Evolutionary conservation across 2,329 filamentous ascomycete species (phyloP), one percentile per base, ranked within the genome.

Genomic region (Didymellaceae sp.): DNA sequence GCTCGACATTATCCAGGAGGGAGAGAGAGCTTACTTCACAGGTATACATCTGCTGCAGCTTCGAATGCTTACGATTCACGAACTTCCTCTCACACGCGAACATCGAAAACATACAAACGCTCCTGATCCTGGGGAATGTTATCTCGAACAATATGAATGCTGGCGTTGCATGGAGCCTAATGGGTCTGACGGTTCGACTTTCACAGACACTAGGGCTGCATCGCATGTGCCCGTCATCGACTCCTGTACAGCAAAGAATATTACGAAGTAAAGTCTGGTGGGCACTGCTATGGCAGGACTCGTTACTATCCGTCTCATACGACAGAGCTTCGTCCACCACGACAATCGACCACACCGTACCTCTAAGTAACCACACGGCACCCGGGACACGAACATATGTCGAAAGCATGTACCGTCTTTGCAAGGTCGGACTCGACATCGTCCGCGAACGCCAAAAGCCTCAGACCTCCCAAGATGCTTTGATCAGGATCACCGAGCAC

Each of bases 221-320:
- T 57, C 78, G 82, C 34, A 77, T 81, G 59, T 84, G 82, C 35
- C 80, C 82, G 30, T 76, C 78, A 17, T 80, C 81, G 37, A 78
- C 79, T 2, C 72, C 79, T 3, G 63, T 74, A 6, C 79, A 84
- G 43, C 70, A 71, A 22, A 73, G 66, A 32, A 64, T 73, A 6
- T 56, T 62, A 9, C 62, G 74, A 20, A 74, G 68, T 48, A 77
- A 75, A 52, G 68, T 75, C 8, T 77, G 75, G 75, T 86, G 84
- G 84, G 82, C 82, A 2, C 77, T 86, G 57, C 77, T 85, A 24
- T 86, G 84, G 84, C 84, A 86, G 63, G 84, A 86, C 59, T 85
- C 82, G 47, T 75, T 86, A 37, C 78, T 86, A 18, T 86, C 83
- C 7, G 79, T 86, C 24, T 86, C 83, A 2, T 86, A 86, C 60